These are phyloP conservation scores for Linum tenue DNA, from an alignment of 345 rosid genomes.

Conservation along the genomic window DNA sequence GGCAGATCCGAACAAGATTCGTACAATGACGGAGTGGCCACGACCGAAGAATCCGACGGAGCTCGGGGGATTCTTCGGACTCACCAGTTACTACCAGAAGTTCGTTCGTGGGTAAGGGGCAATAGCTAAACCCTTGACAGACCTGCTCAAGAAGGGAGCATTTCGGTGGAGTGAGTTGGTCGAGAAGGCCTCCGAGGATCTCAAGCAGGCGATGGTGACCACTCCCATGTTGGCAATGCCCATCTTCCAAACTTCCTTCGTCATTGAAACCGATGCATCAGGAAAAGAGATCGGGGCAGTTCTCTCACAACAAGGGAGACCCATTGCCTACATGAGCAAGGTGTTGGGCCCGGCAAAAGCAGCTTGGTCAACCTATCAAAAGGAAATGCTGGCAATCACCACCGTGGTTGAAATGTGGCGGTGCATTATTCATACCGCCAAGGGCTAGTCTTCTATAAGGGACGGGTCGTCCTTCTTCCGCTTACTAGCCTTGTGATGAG, in stretches of 20 bases:
- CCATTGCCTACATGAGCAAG: neutral
- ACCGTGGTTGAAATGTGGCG: neutral
- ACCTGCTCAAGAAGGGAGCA: too few relatives aligned
- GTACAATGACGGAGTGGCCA: neutral
- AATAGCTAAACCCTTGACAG: too few relatives aligned
- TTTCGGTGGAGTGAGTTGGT: neutral
- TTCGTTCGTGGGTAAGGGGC: neutral
- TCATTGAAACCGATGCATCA: neutral
- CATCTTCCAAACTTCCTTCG: neutral
- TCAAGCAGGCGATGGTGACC: neutral
- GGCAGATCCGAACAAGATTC: neutral
- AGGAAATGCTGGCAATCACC: neutral
- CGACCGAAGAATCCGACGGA: too few relatives aligned
- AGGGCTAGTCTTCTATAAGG: too few relatives aligned
- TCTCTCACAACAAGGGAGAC: neutral
- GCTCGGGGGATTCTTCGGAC: neutral
- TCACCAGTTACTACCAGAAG: neutral
- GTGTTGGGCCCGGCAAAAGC: neutral
- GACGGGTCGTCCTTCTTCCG: too few relatives aligned
- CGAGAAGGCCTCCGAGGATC: neutral
- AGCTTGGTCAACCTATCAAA: neutral
- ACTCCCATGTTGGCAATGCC: neutral
- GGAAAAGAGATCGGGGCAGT: neutral
- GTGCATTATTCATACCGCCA: too few relatives aligned
- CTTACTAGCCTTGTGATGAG: too few relatives aligned